These are phyloP conservation scores for Alternaria gansuensis DNA, from an alignment of 2,329 filamentous ascomycete genomes.

Conservation along the genomic window DNA sequence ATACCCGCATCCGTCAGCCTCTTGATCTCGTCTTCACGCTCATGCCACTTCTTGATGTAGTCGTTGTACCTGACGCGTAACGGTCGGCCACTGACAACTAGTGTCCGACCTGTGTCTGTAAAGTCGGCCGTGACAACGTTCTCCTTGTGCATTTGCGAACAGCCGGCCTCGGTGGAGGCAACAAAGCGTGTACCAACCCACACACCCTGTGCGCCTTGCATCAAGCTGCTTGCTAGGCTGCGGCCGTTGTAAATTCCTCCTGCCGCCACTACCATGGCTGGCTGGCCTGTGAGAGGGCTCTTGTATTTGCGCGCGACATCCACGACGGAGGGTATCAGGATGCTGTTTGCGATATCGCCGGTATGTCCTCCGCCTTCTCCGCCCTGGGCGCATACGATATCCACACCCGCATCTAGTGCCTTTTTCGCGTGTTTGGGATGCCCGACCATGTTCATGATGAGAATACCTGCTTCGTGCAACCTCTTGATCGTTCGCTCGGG, in stretches of 20 bases:
- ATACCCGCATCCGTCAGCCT: slow-evolving; percentile 78
- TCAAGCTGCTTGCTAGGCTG: slow-evolving; percentile 79
- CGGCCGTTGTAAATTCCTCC: slow-evolving; percentile 87
- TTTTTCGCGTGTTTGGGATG: slow-evolving; percentile 91
- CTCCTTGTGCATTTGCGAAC: slow-evolving; percentile 82
- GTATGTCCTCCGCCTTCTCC: slow-evolving; percentile 95
- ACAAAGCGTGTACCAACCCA: slow-evolving; percentile 97
- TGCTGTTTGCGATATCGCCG: slow-evolving; percentile 83
- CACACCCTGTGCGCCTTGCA: slow-evolving; percentile 86
- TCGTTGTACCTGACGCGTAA: slow-evolving; percentile 82
- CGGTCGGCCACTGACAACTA: slow-evolving; percentile 84
- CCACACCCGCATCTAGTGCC: slow-evolving; percentile 84
- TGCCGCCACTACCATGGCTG: slow-evolving; percentile 84
- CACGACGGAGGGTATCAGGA: slow-evolving; percentile 85
- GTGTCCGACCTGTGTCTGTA: slow-evolving; percentile 80
- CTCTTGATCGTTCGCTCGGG: slow-evolving; percentile 75
- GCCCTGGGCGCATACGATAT: slow-evolving; percentile 91
- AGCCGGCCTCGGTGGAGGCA: slow-evolving; percentile 80
- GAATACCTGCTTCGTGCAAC: slow-evolving; percentile 79
- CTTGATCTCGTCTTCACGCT: slow-evolving; percentile 75
- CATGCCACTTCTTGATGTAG: slow-evolving; percentile 84
- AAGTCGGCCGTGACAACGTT: slow-evolving; percentile 82
- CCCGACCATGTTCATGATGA: slow-evolving; percentile 98
- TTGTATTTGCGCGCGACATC: slow-evolving; percentile 80
- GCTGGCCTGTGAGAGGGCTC: slow-evolving; percentile 73